A percentile compares a stretch with the other conserved stretches of the same genome.
Conservation (phyloP, 176 grass and related monocot species). For the Panicum miliaceum region DNA sequence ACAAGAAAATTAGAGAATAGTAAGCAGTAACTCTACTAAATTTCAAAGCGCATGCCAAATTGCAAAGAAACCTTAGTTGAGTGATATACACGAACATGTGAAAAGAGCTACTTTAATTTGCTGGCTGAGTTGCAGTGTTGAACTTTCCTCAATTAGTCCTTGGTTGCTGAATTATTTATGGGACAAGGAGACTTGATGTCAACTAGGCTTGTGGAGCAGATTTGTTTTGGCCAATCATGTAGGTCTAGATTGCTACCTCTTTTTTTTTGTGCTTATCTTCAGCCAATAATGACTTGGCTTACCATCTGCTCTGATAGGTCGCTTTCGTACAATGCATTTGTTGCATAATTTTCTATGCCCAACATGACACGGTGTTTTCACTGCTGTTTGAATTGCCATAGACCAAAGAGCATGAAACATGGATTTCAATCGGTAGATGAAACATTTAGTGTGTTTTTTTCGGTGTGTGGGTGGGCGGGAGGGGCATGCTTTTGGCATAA, state of each 20-base stretch:
- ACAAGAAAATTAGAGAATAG: background rate
- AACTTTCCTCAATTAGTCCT: slow-evolving; percentile 38
- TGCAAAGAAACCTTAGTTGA: background rate
- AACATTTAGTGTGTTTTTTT: slow-evolving; percentile 14
- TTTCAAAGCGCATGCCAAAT: slow-evolving; percentile 7
- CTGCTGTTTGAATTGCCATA: slow-evolving; percentile 41
- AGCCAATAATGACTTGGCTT: slow-evolving; percentile 48
- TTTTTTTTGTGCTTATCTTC: slow-evolving; percentile 43
- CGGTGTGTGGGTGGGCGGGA: no score
- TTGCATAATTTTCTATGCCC: slow-evolving; percentile 52
- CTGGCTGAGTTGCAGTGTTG: background rate
- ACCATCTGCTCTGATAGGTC: slow-evolving; percentile 20
- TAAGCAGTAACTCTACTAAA: background rate
- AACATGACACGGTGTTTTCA: slow-evolving; percentile 42
- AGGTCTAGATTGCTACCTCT: slow-evolving; percentile 22
- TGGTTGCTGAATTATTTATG: slow-evolving; percentile 31
- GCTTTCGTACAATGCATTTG: slow-evolving; percentile 31
- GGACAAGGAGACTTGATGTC: slow-evolving; percentile 34
- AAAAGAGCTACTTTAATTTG: slow-evolving; percentile 12
- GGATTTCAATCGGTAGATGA: slow-evolving; percentile 36
- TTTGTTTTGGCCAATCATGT: slow-evolving; percentile 52
- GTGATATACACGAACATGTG: background rate
- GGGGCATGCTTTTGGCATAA: slow-evolving; percentile 1
- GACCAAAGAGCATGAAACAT: slow-evolving; percentile 28
- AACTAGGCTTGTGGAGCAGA: slow-evolving; percentile 27